phyloP scores from a whole-genome alignment of 306 rosid species.

The Pterocarpus santalinus region DNA sequence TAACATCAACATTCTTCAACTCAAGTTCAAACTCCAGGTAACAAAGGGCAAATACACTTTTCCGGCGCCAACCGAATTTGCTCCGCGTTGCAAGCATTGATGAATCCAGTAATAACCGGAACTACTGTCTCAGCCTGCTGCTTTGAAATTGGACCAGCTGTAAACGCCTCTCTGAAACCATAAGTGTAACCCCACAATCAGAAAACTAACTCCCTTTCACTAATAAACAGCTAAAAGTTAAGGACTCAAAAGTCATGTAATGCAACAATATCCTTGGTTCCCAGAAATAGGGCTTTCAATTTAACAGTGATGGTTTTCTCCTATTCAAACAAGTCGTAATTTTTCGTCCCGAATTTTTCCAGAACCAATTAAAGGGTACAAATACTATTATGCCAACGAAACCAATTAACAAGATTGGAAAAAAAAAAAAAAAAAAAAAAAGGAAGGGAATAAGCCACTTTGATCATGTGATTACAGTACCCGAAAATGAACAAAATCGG shows the following conservation, averaged over 20 bases:
- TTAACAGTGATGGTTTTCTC: neutral
- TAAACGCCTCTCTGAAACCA: slow-evolving; percentile 80
- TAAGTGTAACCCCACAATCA: neutral
- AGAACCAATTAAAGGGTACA: neutral
- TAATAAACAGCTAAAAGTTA: neutral
- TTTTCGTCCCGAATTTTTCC: neutral
- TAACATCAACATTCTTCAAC: neutral
- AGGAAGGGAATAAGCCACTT: neutral
- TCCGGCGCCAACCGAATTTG: slow-evolving; percentile 84
- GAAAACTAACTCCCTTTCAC: neutral
- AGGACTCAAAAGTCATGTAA: neutral
- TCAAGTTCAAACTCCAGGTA: slow-evolving; percentile 2
- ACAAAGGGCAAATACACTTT: slow-evolving; percentile 63
- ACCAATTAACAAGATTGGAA: too few species aligned
- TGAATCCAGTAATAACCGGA: slow-evolving; percentile 62
- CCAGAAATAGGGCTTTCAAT: neutral
- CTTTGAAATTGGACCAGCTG: slow-evolving; percentile 52
- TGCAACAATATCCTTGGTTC: neutral
- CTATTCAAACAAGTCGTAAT: neutral
- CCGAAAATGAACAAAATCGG: neutral
- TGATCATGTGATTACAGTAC: neutral
- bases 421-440: neutral
- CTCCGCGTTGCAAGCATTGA: slow-evolving; percentile 68
- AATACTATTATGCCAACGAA: too few species aligned
- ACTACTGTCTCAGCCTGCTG: slow-evolving; percentile 65